Evolutionary conservation across 805 yeast genomes (phyloP), one percentile per base, ranked within the genome.

Genomic region (Blastobotrys peoriensis): DNA sequence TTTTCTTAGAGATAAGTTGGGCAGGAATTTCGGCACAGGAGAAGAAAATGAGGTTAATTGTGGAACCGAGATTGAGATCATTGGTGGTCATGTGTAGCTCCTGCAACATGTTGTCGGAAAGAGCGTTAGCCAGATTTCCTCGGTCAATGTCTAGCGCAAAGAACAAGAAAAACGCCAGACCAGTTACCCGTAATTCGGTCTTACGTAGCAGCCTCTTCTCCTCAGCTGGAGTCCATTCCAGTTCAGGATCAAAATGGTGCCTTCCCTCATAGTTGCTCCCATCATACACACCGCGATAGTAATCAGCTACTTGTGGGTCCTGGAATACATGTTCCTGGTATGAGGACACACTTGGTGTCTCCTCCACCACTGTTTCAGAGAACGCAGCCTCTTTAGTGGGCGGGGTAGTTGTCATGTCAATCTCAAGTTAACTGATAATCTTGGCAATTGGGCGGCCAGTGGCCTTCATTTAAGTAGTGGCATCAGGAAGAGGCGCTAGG

Each of bases 1-100:
- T 42, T 43, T 68, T 69, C 59, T 81, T 80, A 13, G 83, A 74
- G 23, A 81, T 66, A 51, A 81, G 65, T 55, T 81, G 85, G 2
- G 84, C 78, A 0, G 86, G 86, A 9, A 81, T 59, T 57, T 81
- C 86, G 16, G 82, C 75, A 19, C 64, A 53, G 41, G 80, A 58
- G 54, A 81, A 81, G 38, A 74, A 66, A 4, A 77, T 65, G 48
- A 69, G 64, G 52, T 73, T 73, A 33, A 81, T 66, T 3, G 82
- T 77, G 49, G 68, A 72, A 33, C 83, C 86, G 34, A 64, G 55
- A 54, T 81, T 81, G 58, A 69, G 78, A 46, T 78, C 74, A 51
- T 75, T 62, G 5, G 82, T 78, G 15, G 71, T 71, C 55, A 79
- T 16, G 0, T 64, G 58, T 44, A 79, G 62, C 50, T 78, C 82